These are phyloP conservation scores for Daedaleopsis nitida DNA, from an alignment of 768 basidiomycete genomes.

Conservation along the genomic window DNA sequence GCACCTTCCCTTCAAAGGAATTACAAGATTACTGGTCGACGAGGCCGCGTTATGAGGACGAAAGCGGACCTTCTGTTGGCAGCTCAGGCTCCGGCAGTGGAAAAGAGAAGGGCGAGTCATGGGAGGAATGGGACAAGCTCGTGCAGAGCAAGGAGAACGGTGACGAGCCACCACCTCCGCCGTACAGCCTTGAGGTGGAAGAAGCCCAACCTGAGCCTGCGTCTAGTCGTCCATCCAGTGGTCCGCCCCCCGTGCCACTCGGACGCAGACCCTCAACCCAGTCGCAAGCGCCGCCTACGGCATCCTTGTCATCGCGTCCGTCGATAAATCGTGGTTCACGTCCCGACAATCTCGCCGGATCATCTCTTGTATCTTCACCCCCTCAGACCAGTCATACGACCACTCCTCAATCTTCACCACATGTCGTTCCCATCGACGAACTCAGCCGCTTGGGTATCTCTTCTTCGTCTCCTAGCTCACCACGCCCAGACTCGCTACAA, in stretches of 20 bases:
- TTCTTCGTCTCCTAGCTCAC: conserved; percentile 32
- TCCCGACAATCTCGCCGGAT: conserved; percentile 1
- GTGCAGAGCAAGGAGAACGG: conserved; percentile 37
- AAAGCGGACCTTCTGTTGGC: background rate
- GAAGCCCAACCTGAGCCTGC: conserved; percentile 1
- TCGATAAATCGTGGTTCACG: conserved; percentile 15
- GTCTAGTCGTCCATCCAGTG: background rate
- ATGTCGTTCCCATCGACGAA: conserved; percentile 35
- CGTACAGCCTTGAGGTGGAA: conserved; percentile 63
- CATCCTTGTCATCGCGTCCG: conserved; percentile 7
- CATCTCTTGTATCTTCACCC: conserved; percentile 18
- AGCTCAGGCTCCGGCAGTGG: background rate
- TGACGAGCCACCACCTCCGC: conserved; percentile 66
- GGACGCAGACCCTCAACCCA: conserved; percentile 11
- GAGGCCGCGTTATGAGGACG: conserved; percentile 56
- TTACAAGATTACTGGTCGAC: conserved; percentile 74
- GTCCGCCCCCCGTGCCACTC: conserved; percentile 8
- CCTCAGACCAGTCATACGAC: conserved; percentile 12
- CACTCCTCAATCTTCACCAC: background rate
- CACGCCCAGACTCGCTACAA: conserved; percentile 7
- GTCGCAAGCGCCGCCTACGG: conserved; percentile 7
- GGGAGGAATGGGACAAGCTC: conserved; percentile 49
- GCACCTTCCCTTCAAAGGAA: conserved; percentile 70
- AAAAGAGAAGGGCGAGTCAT: conserved; percentile 27
- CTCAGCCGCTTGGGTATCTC: conserved; percentile 42